phyloP scores from a whole-genome alignment of 2,329 filamentous ascomycete species.

The Claviceps lovelessii region DNA sequence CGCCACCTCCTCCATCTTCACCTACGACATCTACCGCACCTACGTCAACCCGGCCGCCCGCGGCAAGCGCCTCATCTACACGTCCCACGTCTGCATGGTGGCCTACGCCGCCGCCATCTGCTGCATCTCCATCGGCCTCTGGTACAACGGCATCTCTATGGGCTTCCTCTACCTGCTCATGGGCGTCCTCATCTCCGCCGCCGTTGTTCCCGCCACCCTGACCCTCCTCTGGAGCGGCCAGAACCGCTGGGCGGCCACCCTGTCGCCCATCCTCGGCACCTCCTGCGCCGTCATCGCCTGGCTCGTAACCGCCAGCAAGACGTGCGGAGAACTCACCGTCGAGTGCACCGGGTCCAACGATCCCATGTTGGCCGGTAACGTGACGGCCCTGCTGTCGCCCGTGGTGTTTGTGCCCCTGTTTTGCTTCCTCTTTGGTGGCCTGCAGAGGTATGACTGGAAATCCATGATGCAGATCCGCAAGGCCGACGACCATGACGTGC shows the following conservation, averaged over 20 bases:
- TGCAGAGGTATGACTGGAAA: conserved; percentile 71
- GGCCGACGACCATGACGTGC: conserved; percentile 63
- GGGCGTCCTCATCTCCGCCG: conserved; percentile 79
- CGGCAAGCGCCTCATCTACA: conserved; percentile 63
- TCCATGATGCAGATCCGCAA: conserved; percentile 68
- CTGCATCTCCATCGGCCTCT: conserved; percentile 60
- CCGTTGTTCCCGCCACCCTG: conserved; percentile 68
- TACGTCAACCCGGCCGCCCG: conserved; percentile 69
- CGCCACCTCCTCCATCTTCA: conserved; percentile 72
- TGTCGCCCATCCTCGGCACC: conserved; percentile 54
- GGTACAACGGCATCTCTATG: conserved; percentile 66
- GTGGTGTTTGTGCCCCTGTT: conserved; percentile 60
- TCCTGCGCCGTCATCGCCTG: conserved; percentile 54
- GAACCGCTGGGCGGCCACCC: conserved; percentile 55
- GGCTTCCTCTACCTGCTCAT: conserved; percentile 82
- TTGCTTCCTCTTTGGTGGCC: conserved; percentile 38
- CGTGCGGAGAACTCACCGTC: conserved; percentile 56
- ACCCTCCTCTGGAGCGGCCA: conserved; percentile 71
- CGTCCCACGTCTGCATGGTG: conserved; percentile 59
- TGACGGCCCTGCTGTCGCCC: conserved; percentile 66
- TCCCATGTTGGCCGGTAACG: conserved; percentile 79
- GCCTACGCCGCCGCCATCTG: conserved; percentile 64
- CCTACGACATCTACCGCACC: conserved; percentile 77
- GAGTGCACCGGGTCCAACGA: conserved; percentile 66
- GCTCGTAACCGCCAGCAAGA: conserved; percentile 58